Percentiles rank a stretch among this genome's conserved stretches.
These are phyloP conservation scores for Fonsecaea pugnacius DNA, from an alignment of 2,329 filamentous ascomycete genomes.

Conservation along the genomic window DNA sequence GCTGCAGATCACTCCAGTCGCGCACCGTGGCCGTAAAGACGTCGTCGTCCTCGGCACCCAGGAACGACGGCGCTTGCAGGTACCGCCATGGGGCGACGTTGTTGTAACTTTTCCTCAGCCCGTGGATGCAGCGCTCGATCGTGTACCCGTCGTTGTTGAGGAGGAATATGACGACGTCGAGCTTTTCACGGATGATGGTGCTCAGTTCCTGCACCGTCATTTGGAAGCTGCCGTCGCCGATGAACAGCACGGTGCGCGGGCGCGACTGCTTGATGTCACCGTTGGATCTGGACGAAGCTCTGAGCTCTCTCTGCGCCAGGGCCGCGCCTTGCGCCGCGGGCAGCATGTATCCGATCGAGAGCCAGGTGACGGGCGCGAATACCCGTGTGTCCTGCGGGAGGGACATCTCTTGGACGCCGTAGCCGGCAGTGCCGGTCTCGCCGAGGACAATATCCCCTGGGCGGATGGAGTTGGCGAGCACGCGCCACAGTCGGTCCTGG, in stretches of 20 bases:
- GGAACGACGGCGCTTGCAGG: constrained; percentile 56
- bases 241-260: constrained; percentile 60
- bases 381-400: constrained; percentile 55
- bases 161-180: constrained; percentile 69
- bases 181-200: constrained; percentile 61
- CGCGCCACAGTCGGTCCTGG: constrained; percentile 49
- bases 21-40: constrained; percentile 48
- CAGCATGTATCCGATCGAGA: constrained; percentile 65
- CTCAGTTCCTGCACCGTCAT: constrained; percentile 69
- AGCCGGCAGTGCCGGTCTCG: constrained; percentile 62
- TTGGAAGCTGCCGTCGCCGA: constrained; percentile 67
- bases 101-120: constrained; percentile 78
- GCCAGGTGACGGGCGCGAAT: constrained; percentile 60
- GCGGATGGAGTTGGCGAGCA: constrained; percentile 53
- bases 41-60: constrained; percentile 59
- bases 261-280: constrained; percentile 44
- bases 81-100: constrained; percentile 77
- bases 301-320: constrained; percentile 57
- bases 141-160: constrained; percentile 89
- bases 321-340: constrained; percentile 62
- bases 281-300: constrained; percentile 24
- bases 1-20: constrained; percentile 54
- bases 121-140: constrained; percentile 86
- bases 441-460: constrained; percentile 60
- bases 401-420: constrained; percentile 56